A percentile compares a stretch with the other conserved stretches of the same genome.
Evolutionary conservation across 768 basidiomycete species (phyloP).

Genomic region (Amanita rimosa): DNA sequence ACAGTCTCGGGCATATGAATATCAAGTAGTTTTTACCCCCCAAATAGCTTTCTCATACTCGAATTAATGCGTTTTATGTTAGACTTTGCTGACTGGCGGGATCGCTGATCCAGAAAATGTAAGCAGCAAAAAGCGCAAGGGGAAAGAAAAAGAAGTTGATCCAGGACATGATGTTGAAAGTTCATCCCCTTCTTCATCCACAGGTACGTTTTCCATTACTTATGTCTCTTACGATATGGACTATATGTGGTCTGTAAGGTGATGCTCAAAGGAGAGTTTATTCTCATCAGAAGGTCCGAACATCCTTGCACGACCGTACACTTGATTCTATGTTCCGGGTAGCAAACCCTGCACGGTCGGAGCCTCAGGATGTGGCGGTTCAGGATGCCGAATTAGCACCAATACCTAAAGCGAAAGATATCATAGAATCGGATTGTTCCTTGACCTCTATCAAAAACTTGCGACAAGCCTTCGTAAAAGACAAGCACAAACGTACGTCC

Average conservation of each 20-base stretch:
- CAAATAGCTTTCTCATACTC: neutral
- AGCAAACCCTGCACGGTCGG: conserved; percentile 34
- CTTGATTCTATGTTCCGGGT: conserved; percentile 92
- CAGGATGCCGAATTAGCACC: conserved; percentile 13
- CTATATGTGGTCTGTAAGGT: conserved; percentile 2
- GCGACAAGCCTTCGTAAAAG: conserved; percentile 44
- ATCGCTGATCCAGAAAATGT: conserved; percentile 20
- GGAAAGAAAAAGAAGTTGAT: conserved; percentile 22
- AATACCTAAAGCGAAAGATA: conserved; percentile 30
- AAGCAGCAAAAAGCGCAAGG: conserved; percentile 25
- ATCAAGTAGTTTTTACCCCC: conserved; percentile 49
- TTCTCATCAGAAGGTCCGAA: conserved; percentile 88
- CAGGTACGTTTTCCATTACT: neutral
- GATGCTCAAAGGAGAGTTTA: conserved; percentile 37
- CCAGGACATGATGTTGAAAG: conserved; percentile 17
- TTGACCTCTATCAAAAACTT: conserved; percentile 66
- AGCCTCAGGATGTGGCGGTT: neutral
- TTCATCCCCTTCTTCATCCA: conserved; percentile 10
- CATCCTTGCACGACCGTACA: conserved; percentile 78
- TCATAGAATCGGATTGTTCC: conserved; percentile 67
- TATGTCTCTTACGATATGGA: neutral
- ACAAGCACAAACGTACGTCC: conserved; percentile 57
- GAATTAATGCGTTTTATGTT: neutral
- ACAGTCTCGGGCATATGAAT: conserved; percentile 61
- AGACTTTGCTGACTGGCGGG: conserved; percentile 56